Conservation (phyloP, 2,329 filamentous ascomycete genomes). For the Penicillium frequentans region DNA sequence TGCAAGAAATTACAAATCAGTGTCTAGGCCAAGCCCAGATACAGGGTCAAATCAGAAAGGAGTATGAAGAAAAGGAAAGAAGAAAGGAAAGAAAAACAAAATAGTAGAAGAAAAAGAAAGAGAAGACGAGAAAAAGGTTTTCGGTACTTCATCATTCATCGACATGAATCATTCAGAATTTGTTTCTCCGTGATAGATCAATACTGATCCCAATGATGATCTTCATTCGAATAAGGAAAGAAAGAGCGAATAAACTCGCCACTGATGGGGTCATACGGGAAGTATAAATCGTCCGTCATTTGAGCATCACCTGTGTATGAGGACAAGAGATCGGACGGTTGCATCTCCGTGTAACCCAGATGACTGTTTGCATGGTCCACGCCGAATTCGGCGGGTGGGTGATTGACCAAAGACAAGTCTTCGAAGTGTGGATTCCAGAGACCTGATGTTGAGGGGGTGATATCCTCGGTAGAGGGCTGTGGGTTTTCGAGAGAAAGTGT, state of each 20-base stretch:
- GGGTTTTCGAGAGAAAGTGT: slow-evolving; percentile 4
- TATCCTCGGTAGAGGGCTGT: not conserved
- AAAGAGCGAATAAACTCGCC: slow-evolving; percentile 42
- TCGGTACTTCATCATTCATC: not conserved
- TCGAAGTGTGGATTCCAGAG: slow-evolving; percentile 16
- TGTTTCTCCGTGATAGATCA: not conserved
- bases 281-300: slow-evolving; percentile 28
- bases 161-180: not conserved
- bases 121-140: no score
- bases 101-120: not conserved
- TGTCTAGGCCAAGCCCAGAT: not conserved
- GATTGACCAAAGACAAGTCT: not conserved
- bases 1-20: not conserved
- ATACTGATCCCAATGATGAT: slow-evolving; percentile 26
- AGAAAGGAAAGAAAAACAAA: not conserved
- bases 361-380: slow-evolving; percentile 4
- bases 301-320: slow-evolving; percentile 8
- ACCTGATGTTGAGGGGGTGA: not conserved
- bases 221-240: slow-evolving; percentile 31
- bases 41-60: not conserved
- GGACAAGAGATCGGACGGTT: slow-evolving; percentile 11
- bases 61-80: not conserved
- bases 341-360: slow-evolving; percentile 1
- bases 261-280: slow-evolving; percentile 41
- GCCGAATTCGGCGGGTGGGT: not conserved